Conservation (phyloP, 2,329 filamentous ascomycete genomes). For the Pleomassaria siparia region DNA sequence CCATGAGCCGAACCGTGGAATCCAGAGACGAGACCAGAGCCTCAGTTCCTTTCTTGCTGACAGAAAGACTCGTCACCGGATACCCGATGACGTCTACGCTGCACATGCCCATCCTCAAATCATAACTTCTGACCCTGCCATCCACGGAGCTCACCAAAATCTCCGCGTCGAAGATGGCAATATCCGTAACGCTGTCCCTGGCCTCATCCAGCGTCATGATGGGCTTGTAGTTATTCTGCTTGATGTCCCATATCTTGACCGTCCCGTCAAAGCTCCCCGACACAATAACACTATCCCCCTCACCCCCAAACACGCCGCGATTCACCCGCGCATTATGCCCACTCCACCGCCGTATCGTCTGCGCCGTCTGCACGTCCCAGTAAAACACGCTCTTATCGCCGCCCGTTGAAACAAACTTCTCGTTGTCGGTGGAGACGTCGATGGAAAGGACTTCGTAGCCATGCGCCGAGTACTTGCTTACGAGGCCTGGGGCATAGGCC, state of each 20-base stretch:
- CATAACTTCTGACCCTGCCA: conserved; percentile 78
- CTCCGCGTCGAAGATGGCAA: conserved; percentile 48
- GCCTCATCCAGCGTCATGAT: conserved; percentile 75
- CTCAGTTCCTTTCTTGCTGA: conserved; percentile 72
- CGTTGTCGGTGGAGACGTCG: conserved; percentile 71
- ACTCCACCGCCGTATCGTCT: conserved; percentile 73
- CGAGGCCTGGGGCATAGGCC: conserved; percentile 53
- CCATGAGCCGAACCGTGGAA: conserved; percentile 76
- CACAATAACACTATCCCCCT: conserved; percentile 71
- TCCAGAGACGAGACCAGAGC: conserved; percentile 76
- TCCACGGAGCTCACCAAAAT: conserved; percentile 81
- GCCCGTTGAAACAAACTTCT: conserved; percentile 81
- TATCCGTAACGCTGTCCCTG: conserved; percentile 62
- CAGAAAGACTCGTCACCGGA: conserved; percentile 72
- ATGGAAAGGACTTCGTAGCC: conserved; percentile 90
- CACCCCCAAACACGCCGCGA: conserved; percentile 75
- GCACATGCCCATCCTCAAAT: conserved; percentile 73
- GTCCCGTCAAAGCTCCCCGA: conserved; percentile 74
- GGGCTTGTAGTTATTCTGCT: conserved; percentile 54
- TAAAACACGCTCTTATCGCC: conserved; percentile 90
- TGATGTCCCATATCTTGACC: conserved; percentile 65
- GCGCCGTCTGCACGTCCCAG: conserved; percentile 86
- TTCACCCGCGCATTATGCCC: conserved; percentile 77
- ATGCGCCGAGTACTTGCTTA: conserved; percentile 87
- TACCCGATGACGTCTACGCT: conserved; percentile 43